phyloP scores from a whole-genome alignment of 1,139 yeast species.

The Zygosaccharomyces pseudobailii region DNA sequence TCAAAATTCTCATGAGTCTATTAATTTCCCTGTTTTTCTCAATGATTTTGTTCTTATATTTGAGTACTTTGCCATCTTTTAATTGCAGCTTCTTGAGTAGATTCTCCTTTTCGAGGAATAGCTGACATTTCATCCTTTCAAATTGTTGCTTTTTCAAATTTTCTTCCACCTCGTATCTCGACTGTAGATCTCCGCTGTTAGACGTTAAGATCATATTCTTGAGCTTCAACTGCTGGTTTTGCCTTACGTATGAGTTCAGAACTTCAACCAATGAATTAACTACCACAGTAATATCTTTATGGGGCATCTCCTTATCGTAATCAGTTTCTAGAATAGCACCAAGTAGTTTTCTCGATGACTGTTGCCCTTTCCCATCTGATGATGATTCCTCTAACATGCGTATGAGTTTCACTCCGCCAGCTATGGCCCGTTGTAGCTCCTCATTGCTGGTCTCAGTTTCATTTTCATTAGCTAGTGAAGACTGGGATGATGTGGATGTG shows the following conservation, averaged over 20 bases:
- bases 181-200: constrained; percentile 37
- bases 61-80: constrained; percentile 41
- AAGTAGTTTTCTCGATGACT: background rate
- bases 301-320: constrained; percentile 2
- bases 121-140: constrained; percentile 40
- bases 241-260: constrained; percentile 18
- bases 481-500: constrained; percentile 2
- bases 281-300: constrained; percentile 9
- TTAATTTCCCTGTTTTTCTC: constrained; percentile 41
- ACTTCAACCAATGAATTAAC: constrained; percentile 14
- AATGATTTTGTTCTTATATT: constrained; percentile 40
- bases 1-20: constrained; percentile 27
- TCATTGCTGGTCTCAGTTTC: constrained; percentile 7
- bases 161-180: constrained; percentile 44
- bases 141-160: constrained; percentile 44
- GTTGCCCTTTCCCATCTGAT: background rate
- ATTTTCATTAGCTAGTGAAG: constrained; percentile 6
- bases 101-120: constrained; percentile 33
- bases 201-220: constrained; percentile 14
- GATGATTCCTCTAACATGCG: background rate
- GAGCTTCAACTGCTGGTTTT: constrained; percentile 33
- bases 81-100: constrained; percentile 38
- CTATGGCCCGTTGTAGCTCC: constrained; percentile 7
- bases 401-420: constrained; percentile 10
- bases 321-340: constrained; percentile 1